These are phyloP conservation scores for Skeletonema tropicum DNA, from an alignment of 108 stramenopile species.

Conservation along the genomic window DNA sequence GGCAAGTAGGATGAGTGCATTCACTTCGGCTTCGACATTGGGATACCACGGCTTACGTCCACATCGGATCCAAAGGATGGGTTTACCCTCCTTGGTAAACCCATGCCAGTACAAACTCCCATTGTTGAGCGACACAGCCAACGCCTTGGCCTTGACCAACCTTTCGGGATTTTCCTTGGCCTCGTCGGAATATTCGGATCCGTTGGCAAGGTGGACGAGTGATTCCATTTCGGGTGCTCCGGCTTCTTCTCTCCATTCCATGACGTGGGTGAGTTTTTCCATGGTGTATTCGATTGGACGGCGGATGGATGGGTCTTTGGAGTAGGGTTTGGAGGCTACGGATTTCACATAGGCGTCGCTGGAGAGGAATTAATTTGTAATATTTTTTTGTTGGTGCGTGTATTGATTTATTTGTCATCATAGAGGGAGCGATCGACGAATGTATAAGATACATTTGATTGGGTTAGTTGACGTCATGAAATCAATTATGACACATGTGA, in stretches of 20 bases:
- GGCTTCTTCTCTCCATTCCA: conserved; percentile 82
- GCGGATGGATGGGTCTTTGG: conserved; percentile 84
- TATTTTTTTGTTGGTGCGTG: background rate
- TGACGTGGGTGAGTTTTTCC: conserved; percentile 83
- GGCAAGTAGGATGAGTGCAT: conserved; percentile 83
- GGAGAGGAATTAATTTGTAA: background rate
- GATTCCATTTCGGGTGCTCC: conserved; percentile 79
- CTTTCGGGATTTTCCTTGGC: conserved; percentile 72
- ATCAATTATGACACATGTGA: background rate
- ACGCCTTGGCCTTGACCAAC: conserved; percentile 76
- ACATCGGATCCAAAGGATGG: conserved; percentile 85
- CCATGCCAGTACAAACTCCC: conserved; percentile 84
- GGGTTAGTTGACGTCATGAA: background rate
- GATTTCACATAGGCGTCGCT: conserved; percentile 85
- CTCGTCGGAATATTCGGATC: conserved; percentile 59
- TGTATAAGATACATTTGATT: background rate
- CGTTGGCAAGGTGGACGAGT: conserved; percentile 77
- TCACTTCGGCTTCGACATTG: conserved; percentile 88
- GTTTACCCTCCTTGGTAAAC: conserved; percentile 85
- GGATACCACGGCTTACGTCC: conserved; percentile 90
- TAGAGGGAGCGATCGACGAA: background rate
- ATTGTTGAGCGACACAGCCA: conserved; percentile 73
- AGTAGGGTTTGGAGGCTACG: conserved; percentile 90
- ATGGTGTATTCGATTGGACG: conserved; percentile 88
- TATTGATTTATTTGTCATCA: background rate